Evolutionary conservation across 495 filamentous ascomycete genomes (phyloP), one percentile per base, ranked within the genome.

Genomic region (Pseudoneurospora amorphoporcata): DNA sequence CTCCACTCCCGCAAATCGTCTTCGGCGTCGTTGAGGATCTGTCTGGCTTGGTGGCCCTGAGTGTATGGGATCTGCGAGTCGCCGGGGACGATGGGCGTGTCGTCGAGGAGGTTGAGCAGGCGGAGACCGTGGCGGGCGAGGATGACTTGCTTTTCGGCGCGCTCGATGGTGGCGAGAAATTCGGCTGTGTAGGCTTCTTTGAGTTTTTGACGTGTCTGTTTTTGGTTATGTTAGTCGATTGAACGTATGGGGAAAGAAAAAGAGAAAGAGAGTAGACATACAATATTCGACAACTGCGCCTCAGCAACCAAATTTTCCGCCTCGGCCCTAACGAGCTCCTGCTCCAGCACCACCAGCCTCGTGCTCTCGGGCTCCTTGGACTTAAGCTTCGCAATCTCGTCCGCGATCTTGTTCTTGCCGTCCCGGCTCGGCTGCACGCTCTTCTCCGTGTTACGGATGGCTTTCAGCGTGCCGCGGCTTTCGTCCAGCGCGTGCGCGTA

Each of bases 241-340:
- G 9, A 12, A 40, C 10, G 39, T 40, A 35, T 43, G 16, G 16
- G 41, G 41, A 32, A 29, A 29, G 43, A 32, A 42, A 47, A 42
- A 43, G 32, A 53, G 16, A 37, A 47, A 10, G 16, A 32, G 53
- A 65, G 65, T 42, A 45, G 12, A 80, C 88, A 23, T 84, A 95
- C 93, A 73, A 97, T 89, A 81, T 98, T 98, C 69, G 92, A 95
- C 83, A 99, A 85, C 83, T 99, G 95, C 29, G 96, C 96, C 82
- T 99, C 96, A 3, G 95, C 96, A 75, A 99, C 95, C 71, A 98
- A 80, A 73, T 91, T 94, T 85, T 98, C 94, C 7, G 95, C 95
- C 86, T 98, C 96, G 17, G 94, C 94, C 73, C 95, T 85, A 7
- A 98, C 94, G 65, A 99, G 88, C 85, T 99, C 95, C 84, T 98